Evolutionary conservation across 148 eudicot genomes (phyloP).

Genomic region (Fallopia convolvulus): DNA sequence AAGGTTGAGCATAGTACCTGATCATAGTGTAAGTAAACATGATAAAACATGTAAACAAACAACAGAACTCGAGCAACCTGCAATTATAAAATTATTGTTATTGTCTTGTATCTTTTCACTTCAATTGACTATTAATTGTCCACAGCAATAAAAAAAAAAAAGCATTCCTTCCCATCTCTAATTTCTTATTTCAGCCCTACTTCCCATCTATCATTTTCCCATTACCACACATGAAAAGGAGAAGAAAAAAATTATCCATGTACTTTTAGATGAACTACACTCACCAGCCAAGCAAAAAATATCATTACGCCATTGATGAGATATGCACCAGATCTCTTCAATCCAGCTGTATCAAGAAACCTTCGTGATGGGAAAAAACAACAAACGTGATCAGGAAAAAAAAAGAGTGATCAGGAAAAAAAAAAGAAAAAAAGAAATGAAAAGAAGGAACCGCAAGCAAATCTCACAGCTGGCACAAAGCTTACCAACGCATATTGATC

Average conservation of each 20-base stretch:
- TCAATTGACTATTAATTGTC: background rate
- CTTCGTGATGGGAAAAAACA: constrained; percentile 24
- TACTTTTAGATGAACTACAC: constrained; percentile 17
- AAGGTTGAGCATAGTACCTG: constrained; percentile 45
- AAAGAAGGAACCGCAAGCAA: background rate
- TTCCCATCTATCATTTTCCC: background rate
- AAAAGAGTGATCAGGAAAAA: background rate
- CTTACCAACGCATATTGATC: constrained; percentile 92
- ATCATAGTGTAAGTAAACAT: constrained; percentile 73
- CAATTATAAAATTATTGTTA: constrained; percentile 16
- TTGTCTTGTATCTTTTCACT: background rate
- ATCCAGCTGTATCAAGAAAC: constrained; percentile 89
- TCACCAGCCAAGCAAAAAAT: constrained; percentile 95
- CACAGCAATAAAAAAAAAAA: background rate
- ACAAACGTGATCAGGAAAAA: background rate
- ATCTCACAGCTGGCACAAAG: background rate
- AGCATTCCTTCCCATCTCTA: background rate
- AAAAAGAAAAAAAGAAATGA: too few relatives aligned
- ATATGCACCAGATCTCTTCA: constrained; percentile 86
- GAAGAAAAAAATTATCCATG: constrained; percentile 1
- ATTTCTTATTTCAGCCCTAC: background rate
- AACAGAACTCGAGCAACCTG: constrained; percentile 98
- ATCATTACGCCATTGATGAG: constrained; percentile 83
- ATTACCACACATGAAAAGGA: background rate
- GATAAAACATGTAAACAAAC: constrained; percentile 94